A percentile compares a stretch with the other conserved stretches of the same genome.
Evolutionary conservation across 495 filamentous ascomycete species (phyloP).

Genomic region (Physcia stellaris): DNA sequence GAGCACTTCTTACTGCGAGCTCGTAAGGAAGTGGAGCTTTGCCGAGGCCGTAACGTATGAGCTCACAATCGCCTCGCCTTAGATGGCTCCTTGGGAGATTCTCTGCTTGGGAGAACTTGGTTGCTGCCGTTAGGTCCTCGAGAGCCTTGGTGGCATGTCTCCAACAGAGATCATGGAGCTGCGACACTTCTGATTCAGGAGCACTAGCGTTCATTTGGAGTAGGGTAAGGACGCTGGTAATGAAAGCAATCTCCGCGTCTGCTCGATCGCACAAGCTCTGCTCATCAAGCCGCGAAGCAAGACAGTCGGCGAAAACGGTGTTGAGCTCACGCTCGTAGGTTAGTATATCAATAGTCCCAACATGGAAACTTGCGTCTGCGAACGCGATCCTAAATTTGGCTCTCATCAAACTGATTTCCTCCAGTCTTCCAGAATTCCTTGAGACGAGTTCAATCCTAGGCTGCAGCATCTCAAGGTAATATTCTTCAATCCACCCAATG

Average conservation of each 20-base stretch:
- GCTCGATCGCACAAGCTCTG: slow-evolving; percentile 42
- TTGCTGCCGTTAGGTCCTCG: slow-evolving; percentile 35
- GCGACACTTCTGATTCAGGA: slow-evolving; percentile 13
- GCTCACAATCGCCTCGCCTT: slow-evolving; percentile 46
- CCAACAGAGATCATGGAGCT: slow-evolving; percentile 27
- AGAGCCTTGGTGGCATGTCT: slow-evolving; percentile 33
- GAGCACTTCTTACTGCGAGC: slow-evolving; percentile 32
- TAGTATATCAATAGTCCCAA: slow-evolving; percentile 27
- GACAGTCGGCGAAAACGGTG: slow-evolving; percentile 26
- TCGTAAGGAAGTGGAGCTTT: slow-evolving; percentile 29
- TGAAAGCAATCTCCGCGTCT: slow-evolving; percentile 43
- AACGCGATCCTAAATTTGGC: slow-evolving; percentile 40
- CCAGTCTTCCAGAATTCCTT: slow-evolving; percentile 20
- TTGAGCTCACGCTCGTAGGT: slow-evolving; percentile 37
- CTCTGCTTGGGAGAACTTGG: slow-evolving; percentile 35
- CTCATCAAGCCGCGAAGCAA: slow-evolving; percentile 30
- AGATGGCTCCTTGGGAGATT: slow-evolving; percentile 46
- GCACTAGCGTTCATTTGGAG: slow-evolving; percentile 16
- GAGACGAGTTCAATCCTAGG: slow-evolving; percentile 35
- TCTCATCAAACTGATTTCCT: slow-evolving; percentile 37
- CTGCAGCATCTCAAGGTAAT: slow-evolving; percentile 31
- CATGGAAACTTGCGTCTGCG: slow-evolving; percentile 41
- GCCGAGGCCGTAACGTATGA: slow-evolving; percentile 43
- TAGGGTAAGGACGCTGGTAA: slow-evolving; percentile 16
- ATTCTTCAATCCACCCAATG: slow-evolving; percentile 42